Evolutionary conservation across 2,329 filamentous ascomycete genomes (phyloP).

Genomic region (Corniculantispora saksenae): DNA sequence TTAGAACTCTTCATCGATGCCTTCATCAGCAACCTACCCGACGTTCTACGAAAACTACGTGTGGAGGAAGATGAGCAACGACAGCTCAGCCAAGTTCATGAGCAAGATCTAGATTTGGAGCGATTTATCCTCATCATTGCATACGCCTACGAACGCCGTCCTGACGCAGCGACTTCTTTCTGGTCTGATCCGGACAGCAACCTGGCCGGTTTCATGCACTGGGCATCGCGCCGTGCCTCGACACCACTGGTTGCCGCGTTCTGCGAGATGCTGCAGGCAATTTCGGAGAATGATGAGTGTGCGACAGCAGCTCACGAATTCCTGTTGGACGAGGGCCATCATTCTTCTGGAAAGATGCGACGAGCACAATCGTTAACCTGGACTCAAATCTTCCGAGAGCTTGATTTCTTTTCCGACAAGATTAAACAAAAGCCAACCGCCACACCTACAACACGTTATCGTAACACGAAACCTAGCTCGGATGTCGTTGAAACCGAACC

Average conservation of each 20-base stretch:
- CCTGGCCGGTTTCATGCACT: slow-evolving; percentile 90
- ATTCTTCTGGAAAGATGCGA: slow-evolving; percentile 74
- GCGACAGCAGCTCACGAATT: slow-evolving; percentile 87
- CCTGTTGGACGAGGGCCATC: slow-evolving; percentile 78
- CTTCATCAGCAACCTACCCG: slow-evolving; percentile 93
- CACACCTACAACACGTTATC: slow-evolving; percentile 43
- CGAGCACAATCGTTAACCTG: slow-evolving; percentile 86
- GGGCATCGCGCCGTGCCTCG: slow-evolving; percentile 92
- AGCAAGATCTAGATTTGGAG: slow-evolving; percentile 76
- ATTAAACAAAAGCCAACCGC: slow-evolving; percentile 69
- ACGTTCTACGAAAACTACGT: slow-evolving; percentile 82
- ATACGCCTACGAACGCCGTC: slow-evolving; percentile 83
- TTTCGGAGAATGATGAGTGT: slow-evolving; percentile 80
- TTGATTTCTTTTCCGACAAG: slow-evolving; percentile 79
- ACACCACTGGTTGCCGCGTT: slow-evolving; percentile 96
- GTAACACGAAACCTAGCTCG: slow-evolving; percentile 60
- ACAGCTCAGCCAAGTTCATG: slow-evolving; percentile 63
- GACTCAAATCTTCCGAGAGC: slow-evolving; percentile 87
- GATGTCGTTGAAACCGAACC: slow-evolving; percentile 79
- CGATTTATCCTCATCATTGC: slow-evolving; percentile 90
- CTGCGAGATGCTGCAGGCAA: slow-evolving; percentile 90
- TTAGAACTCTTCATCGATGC: slow-evolving; percentile 86
- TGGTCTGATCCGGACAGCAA: slow-evolving; percentile 94
- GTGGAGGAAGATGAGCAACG: slow-evolving; percentile 88
- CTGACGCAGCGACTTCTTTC: slow-evolving; percentile 82